Base-by-base conservation (phyloP, 2,329 filamentous ascomycete species). In the Ophiostoma australiae region DNA sequence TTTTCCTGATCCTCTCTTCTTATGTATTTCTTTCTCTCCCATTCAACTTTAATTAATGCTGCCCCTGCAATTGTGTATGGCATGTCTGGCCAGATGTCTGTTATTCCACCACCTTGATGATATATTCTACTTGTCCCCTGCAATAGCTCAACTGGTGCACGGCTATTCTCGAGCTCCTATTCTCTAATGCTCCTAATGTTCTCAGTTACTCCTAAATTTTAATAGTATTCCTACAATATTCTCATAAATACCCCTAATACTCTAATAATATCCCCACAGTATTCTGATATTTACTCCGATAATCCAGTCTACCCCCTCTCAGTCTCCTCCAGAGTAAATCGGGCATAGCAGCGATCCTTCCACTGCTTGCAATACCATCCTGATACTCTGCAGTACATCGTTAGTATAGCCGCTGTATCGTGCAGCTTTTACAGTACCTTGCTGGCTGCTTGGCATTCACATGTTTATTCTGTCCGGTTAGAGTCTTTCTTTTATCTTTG, bases 331-430 rank as follows among this genome's bases (percentile, higher is more conserved):
- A 55, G n/a, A 27, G 52, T 58, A 17, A 58, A 58, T 27, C 5
- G 52, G 52, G 52, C 52, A 58, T 58, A 27, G 52, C 52, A 58
- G 52, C 23, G 4, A 58, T 58, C 52, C 52, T 58, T 58, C 52
- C n/a, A n/a, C n/a, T 23, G n/a, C 52, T 23, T 27, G 39, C 2
- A 39, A 4, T 41, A 15, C 15, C 27, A 31, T 31, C 1, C 27
- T 31, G 27, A 31, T 31, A 3, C 27, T 31, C 27, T n/a, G n/a
- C n/a, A n/a, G n/a, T n/a, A n/a, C n/a, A n/a, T n/a, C n/a, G n/a
- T n/a, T n/a, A n/a, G n/a, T n/a, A n/a, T n/a, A n/a, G n/a, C n/a
- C 27, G 27, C 27, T 31, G 27, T 31, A 31, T 31, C 27, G 6
- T 48, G 44, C 44, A 48, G 44, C 44, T 48, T 17, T 58, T 13